Evolutionary conservation across 2,329 filamentous ascomycete genomes (phyloP), one percentile per base, ranked within the genome.

Genomic region (Didymella lethalis): DNA sequence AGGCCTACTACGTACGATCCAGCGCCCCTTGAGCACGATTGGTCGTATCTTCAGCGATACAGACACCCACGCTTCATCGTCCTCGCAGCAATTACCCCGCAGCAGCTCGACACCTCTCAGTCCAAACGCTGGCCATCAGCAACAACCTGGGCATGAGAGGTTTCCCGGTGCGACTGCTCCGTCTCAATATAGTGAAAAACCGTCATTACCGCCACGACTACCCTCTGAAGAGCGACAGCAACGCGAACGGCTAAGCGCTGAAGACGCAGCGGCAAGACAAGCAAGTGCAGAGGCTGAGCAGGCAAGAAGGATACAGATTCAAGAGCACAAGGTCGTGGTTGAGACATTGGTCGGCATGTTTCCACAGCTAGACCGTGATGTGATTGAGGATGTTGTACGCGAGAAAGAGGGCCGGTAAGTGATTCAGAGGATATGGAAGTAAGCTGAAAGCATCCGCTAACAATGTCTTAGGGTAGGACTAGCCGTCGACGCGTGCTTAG

Each of bases 331-430:
- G 53, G 94, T 93, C 68, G 88, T 99, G 7, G 94, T 98, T 2
- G 95, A 98, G 79, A 98, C 95, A 34, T 80, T 99, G 57, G 89
- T 92, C 47, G 90, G 92, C 68, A 99, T 99, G 95, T 99, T 99
- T 76, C 95, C 95, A 0, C 93, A 96, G 73, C 82, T 99, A 49
- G 95, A 99, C 76, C 87, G 88, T 70, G 96, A 99, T 48, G 86
- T 99, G 36, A 98, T 99, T 73, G 93, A 93, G 70, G 95, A 99
- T 79, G 95, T 99, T 40, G 95, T 99, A 26, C 88, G 94, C 75
- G 88, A 96, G 81, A 97, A 99, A 79, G 90, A 97, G 78, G 96
- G 95, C 74, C 87, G 92, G 92, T 94, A 77, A 81, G 90, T 85
- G 84, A 41, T 34, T 49, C 6, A 36, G 31, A 31, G 29, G 34